phyloP scores from a whole-genome alignment of 352 stramenopile species.

The Poterioochromonas sp. region DNA sequence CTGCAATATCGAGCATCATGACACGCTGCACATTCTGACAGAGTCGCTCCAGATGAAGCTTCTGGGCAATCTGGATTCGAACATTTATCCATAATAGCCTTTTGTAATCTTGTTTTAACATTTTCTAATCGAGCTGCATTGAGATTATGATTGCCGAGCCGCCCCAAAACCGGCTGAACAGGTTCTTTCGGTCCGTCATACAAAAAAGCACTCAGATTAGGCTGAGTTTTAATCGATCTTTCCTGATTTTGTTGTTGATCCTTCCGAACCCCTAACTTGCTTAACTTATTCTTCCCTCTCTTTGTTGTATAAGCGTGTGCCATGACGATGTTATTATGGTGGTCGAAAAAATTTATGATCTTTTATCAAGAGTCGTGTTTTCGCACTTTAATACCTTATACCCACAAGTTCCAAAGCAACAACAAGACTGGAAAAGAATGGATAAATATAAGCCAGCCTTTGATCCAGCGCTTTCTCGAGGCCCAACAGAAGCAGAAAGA shows the following conservation, averaged over 20 bases:
- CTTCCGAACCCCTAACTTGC: constrained; percentile 1
- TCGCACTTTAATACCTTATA: too few species aligned
- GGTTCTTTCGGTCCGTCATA: constrained; percentile 7
- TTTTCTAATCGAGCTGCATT: not conserved
- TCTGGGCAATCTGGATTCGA: not conserved
- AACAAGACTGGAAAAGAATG: too few species aligned
- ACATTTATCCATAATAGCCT: constrained; percentile 5
- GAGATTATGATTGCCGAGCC: not conserved
- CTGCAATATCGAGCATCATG: not conserved
- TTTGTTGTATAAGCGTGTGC: constrained; percentile 19
- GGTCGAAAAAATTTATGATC: too few species aligned
- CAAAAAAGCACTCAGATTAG: not conserved
- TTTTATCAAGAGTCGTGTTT: too few species aligned
- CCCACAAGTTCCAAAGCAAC: too few species aligned
- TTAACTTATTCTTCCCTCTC: not conserved
- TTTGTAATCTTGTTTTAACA: not conserved
- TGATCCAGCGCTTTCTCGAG: not conserved
- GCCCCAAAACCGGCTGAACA: not conserved
- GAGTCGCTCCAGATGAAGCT: not conserved
- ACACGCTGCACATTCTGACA: constrained; percentile 2
- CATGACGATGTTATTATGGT: too few species aligned
- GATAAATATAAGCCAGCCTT: not conserved
- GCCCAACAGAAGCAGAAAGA: not conserved
- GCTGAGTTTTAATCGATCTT: not conserved
- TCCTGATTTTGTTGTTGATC: constrained; percentile 21